Evolutionary conservation across 371 early-diverging fungal species (phyloP).

Genomic region (Dinochytrium kinnereticum): DNA sequence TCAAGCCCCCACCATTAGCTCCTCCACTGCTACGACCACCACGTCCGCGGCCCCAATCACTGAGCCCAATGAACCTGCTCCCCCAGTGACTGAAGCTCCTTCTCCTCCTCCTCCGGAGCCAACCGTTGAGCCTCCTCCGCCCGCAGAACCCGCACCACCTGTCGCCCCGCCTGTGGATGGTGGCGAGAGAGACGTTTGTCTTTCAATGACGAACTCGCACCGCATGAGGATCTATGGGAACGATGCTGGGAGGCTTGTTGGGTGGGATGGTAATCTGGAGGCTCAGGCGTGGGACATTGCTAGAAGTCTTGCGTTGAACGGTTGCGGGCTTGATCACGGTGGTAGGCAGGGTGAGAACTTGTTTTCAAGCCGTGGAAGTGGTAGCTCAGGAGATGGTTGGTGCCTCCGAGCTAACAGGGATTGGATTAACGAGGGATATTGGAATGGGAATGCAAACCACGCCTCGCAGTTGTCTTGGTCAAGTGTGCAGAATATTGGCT

Average conservation of each 20-base stretch:
- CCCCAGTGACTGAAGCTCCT: not conserved
- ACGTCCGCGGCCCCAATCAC: not conserved
- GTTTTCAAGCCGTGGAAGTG: not conserved
- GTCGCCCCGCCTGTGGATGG: not conserved
- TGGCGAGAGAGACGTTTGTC: not conserved
- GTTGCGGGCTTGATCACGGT: not conserved
- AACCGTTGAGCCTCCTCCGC: not conserved
- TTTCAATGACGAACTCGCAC: not conserved
- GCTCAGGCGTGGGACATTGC: not conserved
- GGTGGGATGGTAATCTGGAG: not conserved
- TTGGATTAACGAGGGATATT: not conserved
- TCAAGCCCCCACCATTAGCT: not conserved
- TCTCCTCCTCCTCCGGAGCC: not conserved
- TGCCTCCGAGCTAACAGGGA: not conserved
- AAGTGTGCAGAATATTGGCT: not conserved
- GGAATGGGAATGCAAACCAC: not conserved
- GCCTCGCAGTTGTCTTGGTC: not conserved
- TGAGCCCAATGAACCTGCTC: not conserved
- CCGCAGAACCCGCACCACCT: not conserved
- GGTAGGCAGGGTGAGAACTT: slow-evolving; percentile 8
- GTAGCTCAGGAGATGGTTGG: not conserved
- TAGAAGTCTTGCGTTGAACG: not conserved
- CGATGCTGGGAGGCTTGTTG: not conserved
- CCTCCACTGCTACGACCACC: slow-evolving; percentile 2
- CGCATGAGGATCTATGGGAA: not conserved